These are phyloP conservation scores for Rauvolfia tetraphylla DNA, from an alignment of 257 asterid species.

Conservation along the genomic window DNA sequence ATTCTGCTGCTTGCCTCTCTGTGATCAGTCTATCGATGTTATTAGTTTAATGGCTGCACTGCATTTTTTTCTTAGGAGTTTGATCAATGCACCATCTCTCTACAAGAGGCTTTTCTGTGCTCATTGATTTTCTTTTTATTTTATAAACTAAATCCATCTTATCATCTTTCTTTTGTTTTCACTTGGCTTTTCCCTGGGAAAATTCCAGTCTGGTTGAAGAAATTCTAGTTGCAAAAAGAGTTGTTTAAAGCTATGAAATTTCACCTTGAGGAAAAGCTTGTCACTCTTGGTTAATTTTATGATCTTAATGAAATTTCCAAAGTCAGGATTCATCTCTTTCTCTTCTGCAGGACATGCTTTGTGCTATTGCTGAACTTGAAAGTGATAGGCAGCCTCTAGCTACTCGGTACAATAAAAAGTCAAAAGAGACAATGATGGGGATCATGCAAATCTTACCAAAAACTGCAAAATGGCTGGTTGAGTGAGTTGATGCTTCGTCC, in stretches of 20 bases:
- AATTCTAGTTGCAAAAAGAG: neutral
- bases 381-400: conserved; percentile 79
- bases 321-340: conserved; percentile 8
- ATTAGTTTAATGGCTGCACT: neutral
- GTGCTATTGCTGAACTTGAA: conserved; percentile 92
- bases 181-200: neutral
- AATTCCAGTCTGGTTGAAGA: neutral
- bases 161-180: neutral
- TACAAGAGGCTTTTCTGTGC: neutral
- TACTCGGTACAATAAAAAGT: conserved; percentile 52
- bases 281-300: conserved; percentile 1
- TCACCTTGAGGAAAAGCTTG: neutral
- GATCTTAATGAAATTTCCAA: conserved; percentile 9
- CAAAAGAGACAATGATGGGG: conserved; percentile 60
- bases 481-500: conserved; percentile 28
- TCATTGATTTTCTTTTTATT: neutral
- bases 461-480: conserved; percentile 75
- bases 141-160: neutral
- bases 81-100: neutral
- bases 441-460: conserved; percentile 76
- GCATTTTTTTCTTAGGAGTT: neutral
- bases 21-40: neutral
- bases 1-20: neutral
- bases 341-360: conserved; percentile 73
- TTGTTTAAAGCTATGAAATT: neutral